These are phyloP conservation scores for Colletotrichum sojae DNA, from an alignment of 2,329 filamentous ascomycete genomes.

Conservation along the genomic window DNA sequence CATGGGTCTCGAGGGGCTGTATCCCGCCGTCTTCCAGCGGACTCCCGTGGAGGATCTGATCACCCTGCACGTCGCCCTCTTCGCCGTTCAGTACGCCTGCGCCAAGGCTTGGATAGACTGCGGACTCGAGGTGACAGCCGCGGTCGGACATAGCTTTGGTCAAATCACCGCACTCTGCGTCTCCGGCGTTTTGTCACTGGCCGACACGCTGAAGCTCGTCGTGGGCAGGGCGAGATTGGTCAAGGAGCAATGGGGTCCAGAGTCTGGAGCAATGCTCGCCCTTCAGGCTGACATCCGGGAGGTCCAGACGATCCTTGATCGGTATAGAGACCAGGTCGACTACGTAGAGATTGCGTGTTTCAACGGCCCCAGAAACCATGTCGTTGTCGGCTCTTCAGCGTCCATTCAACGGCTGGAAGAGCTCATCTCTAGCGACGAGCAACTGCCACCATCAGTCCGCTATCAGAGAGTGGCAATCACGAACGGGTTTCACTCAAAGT, in stretches of 20 bases:
- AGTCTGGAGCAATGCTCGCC: conserved; percentile 49
- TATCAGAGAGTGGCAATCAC: neutral
- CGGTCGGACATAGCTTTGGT: conserved; percentile 53
- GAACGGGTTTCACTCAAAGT: conserved; percentile 24
- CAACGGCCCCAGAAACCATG: conserved; percentile 18
- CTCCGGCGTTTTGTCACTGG: conserved; percentile 47
- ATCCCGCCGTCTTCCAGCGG: conserved; percentile 49
- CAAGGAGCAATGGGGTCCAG: conserved; percentile 46
- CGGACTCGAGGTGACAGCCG: conserved; percentile 11
- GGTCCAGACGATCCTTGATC: neutral
- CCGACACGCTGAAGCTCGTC: conserved; percentile 49
- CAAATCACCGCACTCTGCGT: conserved; percentile 53
- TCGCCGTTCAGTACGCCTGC: conserved; percentile 19
- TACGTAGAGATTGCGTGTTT: conserved; percentile 24
- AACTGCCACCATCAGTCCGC: neutral
- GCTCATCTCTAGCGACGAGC: neutral
- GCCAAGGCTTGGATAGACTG: conserved; percentile 21
- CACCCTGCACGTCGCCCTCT: conserved; percentile 51
- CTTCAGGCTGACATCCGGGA: conserved; percentile 33
- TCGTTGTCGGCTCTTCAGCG: conserved; percentile 13
- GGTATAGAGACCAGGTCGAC: neutral
- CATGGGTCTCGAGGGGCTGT: conserved; percentile 49
- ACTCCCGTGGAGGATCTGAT: conserved; percentile 46
- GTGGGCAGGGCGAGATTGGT: conserved; percentile 50
- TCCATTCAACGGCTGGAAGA: neutral